Evolutionary conservation across 2,329 filamentous ascomycete species (phyloP).

Genomic region (Aspergillus proliferans): DNA sequence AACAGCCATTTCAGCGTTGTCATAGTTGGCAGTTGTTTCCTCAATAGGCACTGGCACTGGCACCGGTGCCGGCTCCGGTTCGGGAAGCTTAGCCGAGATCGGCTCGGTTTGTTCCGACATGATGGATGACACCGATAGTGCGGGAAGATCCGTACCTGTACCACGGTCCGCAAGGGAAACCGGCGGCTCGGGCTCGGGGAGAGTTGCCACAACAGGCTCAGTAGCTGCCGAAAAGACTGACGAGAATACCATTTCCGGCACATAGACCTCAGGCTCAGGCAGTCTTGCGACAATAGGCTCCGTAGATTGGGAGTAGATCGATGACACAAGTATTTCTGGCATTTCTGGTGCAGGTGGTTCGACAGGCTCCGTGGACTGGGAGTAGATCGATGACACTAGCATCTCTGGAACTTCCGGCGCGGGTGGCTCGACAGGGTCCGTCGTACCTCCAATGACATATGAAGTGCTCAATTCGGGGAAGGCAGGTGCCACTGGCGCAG

Average conservation of each 20-base stretch:
- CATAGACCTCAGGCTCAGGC: constrained; percentile 9
- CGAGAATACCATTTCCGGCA: constrained; percentile 20
- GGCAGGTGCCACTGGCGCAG: constrained; percentile 37
- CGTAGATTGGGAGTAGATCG: constrained; percentile 26
- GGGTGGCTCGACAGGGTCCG: constrained; percentile 20
- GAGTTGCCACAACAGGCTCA: constrained; percentile 13
- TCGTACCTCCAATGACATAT: constrained; percentile 24
- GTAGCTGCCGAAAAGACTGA: constrained; percentile 21
- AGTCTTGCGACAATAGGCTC: constrained; percentile 12
- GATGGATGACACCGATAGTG: constrained; percentile 16
- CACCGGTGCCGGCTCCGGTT: constrained; percentile 12
- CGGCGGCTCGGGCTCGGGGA: constrained; percentile 17
- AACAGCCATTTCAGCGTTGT: constrained; percentile 17
- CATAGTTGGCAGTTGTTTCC: constrained; percentile 11
- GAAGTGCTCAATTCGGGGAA: constrained; percentile 29
- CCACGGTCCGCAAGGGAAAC: constrained; percentile 7
- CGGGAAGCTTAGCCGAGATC: constrained; percentile 14
- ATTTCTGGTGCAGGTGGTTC: constrained; percentile 10
- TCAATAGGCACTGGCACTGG: constrained; percentile 2
- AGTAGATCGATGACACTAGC: constrained; percentile 29
- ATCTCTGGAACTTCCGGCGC: constrained; percentile 15
- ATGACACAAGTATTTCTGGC: constrained; percentile 25
- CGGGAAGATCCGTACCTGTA: constrained; percentile 8
- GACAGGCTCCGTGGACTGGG: constrained; percentile 26
- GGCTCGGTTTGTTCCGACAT: constrained; percentile 16